Percentiles rank a stretch among this genome's conserved stretches.
phyloP scores from a whole-genome alignment of 2,329 filamentous ascomycete species.

The Hymenoscyphus linearis region DNA sequence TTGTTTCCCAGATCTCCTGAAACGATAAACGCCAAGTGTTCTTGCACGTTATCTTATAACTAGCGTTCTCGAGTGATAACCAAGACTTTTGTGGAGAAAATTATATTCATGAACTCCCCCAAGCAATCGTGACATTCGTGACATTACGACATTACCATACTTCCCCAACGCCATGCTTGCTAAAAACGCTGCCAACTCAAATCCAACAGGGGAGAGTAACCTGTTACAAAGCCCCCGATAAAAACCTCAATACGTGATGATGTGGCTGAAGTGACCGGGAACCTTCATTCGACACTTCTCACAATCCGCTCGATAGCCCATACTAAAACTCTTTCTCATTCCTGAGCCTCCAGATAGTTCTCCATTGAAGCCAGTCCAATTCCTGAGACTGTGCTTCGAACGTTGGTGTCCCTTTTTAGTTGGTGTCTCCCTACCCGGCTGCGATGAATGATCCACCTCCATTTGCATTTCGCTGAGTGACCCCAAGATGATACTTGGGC shows the following conservation, averaged over 20 bases:
- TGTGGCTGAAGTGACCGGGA: constrained; percentile 77
- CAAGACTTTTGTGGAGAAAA: background rate
- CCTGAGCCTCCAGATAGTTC: constrained; percentile 31
- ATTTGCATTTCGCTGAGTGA: constrained; percentile 31
- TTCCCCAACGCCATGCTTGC: constrained; percentile 21
- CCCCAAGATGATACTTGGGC: constrained; percentile 28
- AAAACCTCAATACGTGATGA: constrained; percentile 44
- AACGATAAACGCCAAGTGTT: too few species aligned
- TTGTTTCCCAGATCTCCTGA: too few species aligned
- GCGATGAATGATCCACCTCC: constrained; percentile 25
- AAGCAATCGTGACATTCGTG: background rate
- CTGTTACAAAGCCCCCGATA: background rate
- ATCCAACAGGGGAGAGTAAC: constrained; percentile 1
- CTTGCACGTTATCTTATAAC: too few species aligned
- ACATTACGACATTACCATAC: constrained; percentile 5
- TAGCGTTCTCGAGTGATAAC: too few species aligned
- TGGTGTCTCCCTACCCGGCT: constrained; percentile 19
- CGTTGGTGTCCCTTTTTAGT: constrained; percentile 32
- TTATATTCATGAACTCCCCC: background rate
- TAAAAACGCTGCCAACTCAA: constrained; percentile 9
- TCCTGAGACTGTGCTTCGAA: constrained; percentile 31
- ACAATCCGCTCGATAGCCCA: constrained; percentile 73
- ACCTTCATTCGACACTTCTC: constrained; percentile 72
- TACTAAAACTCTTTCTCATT: constrained; percentile 68
- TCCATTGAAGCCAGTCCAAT: constrained; percentile 27